Percentiles rank a stretch among this genome's conserved stretches.
Conservation (phyloP, 208 protist species). For the Balamuthia mandrillaris region DNA sequence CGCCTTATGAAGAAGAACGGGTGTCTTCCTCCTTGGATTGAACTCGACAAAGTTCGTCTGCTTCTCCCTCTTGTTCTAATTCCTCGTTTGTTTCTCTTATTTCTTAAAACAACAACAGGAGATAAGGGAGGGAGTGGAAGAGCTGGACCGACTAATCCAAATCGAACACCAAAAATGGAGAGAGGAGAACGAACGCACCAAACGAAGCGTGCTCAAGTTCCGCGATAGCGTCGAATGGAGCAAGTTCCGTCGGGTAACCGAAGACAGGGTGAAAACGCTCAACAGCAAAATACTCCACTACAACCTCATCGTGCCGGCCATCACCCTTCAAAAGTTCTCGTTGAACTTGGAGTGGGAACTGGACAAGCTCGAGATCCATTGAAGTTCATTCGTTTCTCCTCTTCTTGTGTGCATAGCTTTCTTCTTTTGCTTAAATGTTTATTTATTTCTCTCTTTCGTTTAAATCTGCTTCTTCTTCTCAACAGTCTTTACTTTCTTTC, state of each 20-base stretch:
- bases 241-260: not conserved
- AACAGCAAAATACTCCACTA: conserved; percentile 10
- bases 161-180: not conserved
- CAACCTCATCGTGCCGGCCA: conserved; percentile 24
- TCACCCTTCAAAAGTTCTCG: conserved; percentile 24
- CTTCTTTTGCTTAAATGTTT: no score
- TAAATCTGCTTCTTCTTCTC: no score
- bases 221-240: not conserved
- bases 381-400: no score
- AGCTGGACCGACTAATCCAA: not conserved
- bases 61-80: not conserved
- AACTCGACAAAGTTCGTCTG: not conserved
- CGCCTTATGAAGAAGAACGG: conserved; percentile 27
- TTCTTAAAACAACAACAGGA: no score
- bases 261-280: not conserved
- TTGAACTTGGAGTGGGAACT: not conserved
- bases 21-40: not conserved
- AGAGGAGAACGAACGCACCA: not conserved
- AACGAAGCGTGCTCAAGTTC: no score
- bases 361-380: no score
- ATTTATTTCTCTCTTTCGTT: no score
- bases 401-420: no score
- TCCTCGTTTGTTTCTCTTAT: not conserved
- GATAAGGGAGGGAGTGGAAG: not conserved
- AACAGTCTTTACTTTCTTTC: no score